These are phyloP conservation scores for Kwoniella dejecticola DNA, from an alignment of 768 basidiomycete species.

Conservation along the genomic window DNA sequence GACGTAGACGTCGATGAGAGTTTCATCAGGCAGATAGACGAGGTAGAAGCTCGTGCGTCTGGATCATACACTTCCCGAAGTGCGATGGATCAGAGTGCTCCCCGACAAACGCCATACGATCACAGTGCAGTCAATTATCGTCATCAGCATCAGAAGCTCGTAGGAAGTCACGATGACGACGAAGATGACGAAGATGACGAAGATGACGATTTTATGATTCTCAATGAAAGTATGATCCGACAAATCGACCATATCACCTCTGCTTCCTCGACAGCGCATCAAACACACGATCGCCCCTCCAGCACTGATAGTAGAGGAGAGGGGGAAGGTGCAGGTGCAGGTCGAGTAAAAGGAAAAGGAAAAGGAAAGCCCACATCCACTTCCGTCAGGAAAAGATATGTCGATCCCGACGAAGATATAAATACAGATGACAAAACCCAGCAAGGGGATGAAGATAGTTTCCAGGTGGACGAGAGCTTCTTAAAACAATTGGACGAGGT, in stretches of 20 bases:
- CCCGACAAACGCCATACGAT: no score
- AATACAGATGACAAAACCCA: no score
- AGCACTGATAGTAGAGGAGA: neutral
- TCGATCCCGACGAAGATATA: constrained; percentile 11
- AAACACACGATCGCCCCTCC: no score
- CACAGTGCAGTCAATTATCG: no score
- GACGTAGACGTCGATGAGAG: constrained; percentile 28
- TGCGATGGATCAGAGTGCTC: neutral
- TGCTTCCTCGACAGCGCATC: no score
- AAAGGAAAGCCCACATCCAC: neutral
- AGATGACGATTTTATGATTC: constrained; percentile 7
- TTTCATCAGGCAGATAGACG: constrained; percentile 26
- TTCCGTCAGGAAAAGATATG: constrained; percentile 14
- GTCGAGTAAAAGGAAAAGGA: neutral
- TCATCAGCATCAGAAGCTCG: neutral
- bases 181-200: constrained; percentile 20
- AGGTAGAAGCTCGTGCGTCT: constrained; percentile 23
- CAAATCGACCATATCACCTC: constrained; percentile 5
- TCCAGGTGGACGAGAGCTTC: constrained; percentile 25
- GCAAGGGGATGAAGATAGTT: constrained; percentile 14
- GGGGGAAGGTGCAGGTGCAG: neutral
- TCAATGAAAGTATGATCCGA: constrained; percentile 12
- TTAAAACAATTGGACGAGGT: constrained; percentile 5
- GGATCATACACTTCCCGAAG: neutral
- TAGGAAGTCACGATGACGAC: neutral